Base-by-base conservation (phyloP, 2,329 filamentous ascomycete species). In the Verticillium nonalfalfae region DNA sequence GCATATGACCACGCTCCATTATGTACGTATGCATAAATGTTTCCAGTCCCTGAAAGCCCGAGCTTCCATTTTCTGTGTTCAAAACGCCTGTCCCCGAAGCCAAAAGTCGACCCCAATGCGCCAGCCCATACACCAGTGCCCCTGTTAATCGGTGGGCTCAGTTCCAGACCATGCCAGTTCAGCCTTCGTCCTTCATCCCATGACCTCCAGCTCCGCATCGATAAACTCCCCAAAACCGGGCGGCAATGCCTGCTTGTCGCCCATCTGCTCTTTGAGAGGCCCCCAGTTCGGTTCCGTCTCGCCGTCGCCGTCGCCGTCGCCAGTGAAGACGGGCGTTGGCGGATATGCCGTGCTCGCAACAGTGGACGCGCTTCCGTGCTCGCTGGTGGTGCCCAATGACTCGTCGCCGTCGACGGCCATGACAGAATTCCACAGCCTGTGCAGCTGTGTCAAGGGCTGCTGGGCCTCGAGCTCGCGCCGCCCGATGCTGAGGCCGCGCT, bases 401-500 rank as follows among this genome's bases (percentile, higher is more conserved):
- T 31, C 26, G 5, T 31, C 45, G 45, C 45, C 45, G 45, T 52
- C 45, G 9, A 13, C 45, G n/a, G 18, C 21, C 45, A 52, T 52
- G 7, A 10, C 45, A 13, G 45, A 52, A 5, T 31, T 31, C 63
- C 63, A 64, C 7, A 64, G 58, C 21, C 52, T 57, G 13, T 59
- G 57, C 7, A 62, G 61, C 1, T 59, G 61, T 10, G 59, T 57
- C 3, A 36, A 21, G 1, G 38, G 18, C 18, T 31, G 26, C 26
- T 60, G 57, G 26, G 35, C 38, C n/a, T 56, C 36, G 14, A 64
- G 58, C 35, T 64, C 63, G 57, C 38, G 39, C 38, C 54, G 26
- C 2, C 61, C 62, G 45, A 35, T 58, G 3, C 18, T 58, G 26
- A 36, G 18, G 13, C 26, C 34, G 13, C 38, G 35, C 56, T 31